These are phyloP conservation scores for Penstemon barbatus DNA, from an alignment of 257 asterid genomes.

Conservation along the genomic window DNA sequence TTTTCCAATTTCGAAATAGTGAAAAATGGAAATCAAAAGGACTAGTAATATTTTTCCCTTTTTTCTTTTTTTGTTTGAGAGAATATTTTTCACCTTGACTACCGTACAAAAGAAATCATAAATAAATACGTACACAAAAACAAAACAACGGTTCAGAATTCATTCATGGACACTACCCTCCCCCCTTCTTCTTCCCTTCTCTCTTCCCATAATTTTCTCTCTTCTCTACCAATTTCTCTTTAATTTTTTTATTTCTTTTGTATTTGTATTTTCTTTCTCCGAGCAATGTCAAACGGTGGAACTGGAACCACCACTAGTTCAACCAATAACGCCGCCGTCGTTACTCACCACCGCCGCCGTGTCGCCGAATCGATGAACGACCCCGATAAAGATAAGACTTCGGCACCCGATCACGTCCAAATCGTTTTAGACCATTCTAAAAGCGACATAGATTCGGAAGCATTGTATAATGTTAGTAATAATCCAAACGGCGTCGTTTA, in stretches of 20 bases:
- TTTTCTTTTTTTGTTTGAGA: no score
- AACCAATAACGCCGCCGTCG: slow-evolving; percentile 19
- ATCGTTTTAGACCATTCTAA: slow-evolving; percentile 2
- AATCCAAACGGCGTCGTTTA: no score
- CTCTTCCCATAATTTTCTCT: not conserved
- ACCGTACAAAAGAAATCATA: not conserved
- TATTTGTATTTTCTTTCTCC: not conserved
- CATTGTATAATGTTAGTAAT: not conserved
- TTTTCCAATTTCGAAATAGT: no score
- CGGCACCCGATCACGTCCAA: slow-evolving; percentile 10
- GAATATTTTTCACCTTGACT: not conserved
- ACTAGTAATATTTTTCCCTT: no score
- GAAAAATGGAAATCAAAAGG: no score
- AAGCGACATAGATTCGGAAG: slow-evolving; percentile 21
- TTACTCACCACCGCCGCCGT: slow-evolving; percentile 42
- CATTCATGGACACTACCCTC: not conserved
- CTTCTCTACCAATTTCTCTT: not conserved
- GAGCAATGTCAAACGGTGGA: slow-evolving; percentile 34
- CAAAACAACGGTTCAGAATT: slow-evolving; percentile 20
- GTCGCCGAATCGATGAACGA: slow-evolving; percentile 21
- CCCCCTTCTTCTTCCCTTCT: slow-evolving; percentile 3
- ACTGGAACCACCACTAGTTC: slow-evolving; percentile 23
- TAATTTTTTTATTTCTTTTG: not conserved
- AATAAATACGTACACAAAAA: not conserved
- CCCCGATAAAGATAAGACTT: slow-evolving; percentile 17